phyloP scores from a whole-genome alignment of 192 early-diverging fungal genomes.

The Coemansia sp. region DNA sequence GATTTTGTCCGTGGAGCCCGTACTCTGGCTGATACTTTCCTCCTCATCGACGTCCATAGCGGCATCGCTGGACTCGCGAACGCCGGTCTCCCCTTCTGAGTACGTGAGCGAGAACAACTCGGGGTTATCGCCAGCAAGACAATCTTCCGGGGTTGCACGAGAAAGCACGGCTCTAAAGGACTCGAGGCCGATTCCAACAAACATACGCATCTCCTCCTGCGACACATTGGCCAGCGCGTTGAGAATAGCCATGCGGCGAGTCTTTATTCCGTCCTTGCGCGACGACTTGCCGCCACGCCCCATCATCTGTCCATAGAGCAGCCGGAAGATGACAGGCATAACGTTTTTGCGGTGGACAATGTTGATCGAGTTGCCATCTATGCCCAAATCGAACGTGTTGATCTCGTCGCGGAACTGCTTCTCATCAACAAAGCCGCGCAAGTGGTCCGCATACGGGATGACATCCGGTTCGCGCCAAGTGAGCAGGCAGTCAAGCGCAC shows the following conservation, averaged over 20 bases:
- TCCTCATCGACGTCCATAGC: conserved; percentile 32
- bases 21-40: neutral
- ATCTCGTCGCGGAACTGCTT: conserved; percentile 90
- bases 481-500: conserved; percentile 80
- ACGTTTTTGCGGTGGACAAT: conserved; percentile 65
- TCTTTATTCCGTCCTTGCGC: conserved; percentile 64
- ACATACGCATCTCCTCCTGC: conserved; percentile 62
- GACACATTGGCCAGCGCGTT: conserved; percentile 72
- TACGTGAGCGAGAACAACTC: conserved; percentile 42
- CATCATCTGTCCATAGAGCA: conserved; percentile 91
- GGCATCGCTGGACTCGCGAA: conserved; percentile 10
- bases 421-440: conserved; percentile 78
- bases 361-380: conserved; percentile 61
- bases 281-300: conserved; percentile 72
- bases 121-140: conserved; percentile 33
- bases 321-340: conserved; percentile 72
- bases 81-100: neutral
- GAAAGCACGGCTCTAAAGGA: conserved; percentile 60
- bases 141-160: conserved; percentile 35
- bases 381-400: conserved; percentile 69
- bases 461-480: conserved; percentile 75
- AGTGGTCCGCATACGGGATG: conserved; percentile 69
- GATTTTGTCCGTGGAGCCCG: neutral
- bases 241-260: conserved; percentile 80
- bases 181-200: conserved; percentile 80